phyloP scores from a whole-genome alignment of 345 rosid species.

The Citrus cavaleriei region DNA sequence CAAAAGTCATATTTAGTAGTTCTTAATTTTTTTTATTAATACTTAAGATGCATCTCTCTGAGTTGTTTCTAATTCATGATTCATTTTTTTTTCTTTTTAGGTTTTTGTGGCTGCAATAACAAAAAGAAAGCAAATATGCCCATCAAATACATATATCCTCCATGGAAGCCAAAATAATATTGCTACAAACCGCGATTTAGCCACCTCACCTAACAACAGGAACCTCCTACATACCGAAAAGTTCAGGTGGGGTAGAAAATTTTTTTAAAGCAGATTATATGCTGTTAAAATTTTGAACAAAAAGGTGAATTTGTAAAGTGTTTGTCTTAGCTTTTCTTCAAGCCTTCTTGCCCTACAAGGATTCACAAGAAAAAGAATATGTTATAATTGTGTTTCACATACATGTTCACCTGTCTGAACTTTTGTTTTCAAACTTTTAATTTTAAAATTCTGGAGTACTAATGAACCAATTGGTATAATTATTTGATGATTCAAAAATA shows the following conservation, averaged over 20 bases:
- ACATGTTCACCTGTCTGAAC: not conserved
- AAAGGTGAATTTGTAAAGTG: not conserved
- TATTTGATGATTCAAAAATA: no score
- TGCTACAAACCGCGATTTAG: constrained; percentile 11
- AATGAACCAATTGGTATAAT: not conserved
- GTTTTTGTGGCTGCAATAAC: constrained; percentile 78
- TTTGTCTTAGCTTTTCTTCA: not conserved
- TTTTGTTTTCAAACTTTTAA: not conserved
- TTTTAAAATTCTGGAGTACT: not conserved
- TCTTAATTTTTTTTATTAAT: not conserved
- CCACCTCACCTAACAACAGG: constrained; percentile 20
- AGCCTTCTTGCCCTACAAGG: not conserved
- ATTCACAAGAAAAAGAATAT: not conserved
- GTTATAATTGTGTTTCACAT: not conserved
- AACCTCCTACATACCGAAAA: constrained; percentile 51
- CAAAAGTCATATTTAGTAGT: no score
- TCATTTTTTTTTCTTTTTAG: constrained; percentile 21
- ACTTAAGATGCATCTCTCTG: not conserved
- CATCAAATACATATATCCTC: constrained; percentile 52
- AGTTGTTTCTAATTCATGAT: not conserved
- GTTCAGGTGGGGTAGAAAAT: constrained; percentile 44
- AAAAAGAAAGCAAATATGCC: constrained; percentile 70
- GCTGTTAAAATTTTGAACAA: not conserved
- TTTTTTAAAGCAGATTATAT: not conserved
- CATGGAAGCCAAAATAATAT: constrained; percentile 40